These are phyloP conservation scores for Salix suchowensis DNA, from an alignment of 345 rosid genomes.

Conservation along the genomic window DNA sequence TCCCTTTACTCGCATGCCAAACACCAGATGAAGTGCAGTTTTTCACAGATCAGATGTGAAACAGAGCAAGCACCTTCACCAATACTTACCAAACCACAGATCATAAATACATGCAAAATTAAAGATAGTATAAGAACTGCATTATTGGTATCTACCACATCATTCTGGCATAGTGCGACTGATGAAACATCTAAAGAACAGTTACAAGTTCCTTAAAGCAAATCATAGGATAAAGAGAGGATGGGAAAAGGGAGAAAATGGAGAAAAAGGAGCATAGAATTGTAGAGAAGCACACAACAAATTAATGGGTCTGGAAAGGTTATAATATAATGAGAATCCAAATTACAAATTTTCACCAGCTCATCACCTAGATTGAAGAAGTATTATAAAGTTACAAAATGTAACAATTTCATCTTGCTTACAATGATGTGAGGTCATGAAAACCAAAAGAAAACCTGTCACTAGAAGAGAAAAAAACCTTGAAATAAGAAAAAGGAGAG, in stretches of 20 bases:
- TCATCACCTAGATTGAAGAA: constrained; percentile 22
- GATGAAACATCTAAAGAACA: background rate
- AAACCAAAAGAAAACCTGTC: background rate
- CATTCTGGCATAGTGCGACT: background rate
- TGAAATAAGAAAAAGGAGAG: background rate
- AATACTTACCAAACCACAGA: background rate
- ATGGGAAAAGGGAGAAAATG: background rate
- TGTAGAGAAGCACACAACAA: background rate
- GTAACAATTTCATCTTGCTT: constrained; percentile 9
- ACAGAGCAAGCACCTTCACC: background rate
- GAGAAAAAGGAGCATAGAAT: too few species aligned
- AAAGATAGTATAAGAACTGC: background rate
- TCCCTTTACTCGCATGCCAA: background rate
- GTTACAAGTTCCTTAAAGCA: background rate
- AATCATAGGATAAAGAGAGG: background rate
- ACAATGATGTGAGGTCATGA: background rate
- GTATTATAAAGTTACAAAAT: constrained; percentile 25
- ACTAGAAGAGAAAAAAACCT: background rate
- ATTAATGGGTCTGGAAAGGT: constrained; percentile 10
- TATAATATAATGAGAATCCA: constrained; percentile 16
- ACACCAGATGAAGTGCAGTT: background rate
- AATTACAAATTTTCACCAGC: constrained; percentile 20
- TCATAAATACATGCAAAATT: background rate
- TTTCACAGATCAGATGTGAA: background rate
- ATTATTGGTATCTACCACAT: background rate